These are phyloP conservation scores for Colletotrichum liriopes DNA, from an alignment of 2,329 filamentous ascomycete species.

Conservation along the genomic window DNA sequence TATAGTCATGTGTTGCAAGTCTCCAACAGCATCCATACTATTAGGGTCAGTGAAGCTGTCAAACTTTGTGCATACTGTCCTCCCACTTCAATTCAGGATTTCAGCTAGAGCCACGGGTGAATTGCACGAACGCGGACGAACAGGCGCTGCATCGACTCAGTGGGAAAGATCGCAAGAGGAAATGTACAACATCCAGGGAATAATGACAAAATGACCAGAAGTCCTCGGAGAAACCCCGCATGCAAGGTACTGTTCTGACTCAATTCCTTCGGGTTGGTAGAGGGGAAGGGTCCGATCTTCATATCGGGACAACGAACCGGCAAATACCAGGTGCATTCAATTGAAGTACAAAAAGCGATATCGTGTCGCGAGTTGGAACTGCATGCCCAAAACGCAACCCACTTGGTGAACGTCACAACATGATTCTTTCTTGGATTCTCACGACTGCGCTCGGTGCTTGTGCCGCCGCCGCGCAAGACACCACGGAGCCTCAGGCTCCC, in stretches of 20 bases:
- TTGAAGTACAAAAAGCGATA: slow-evolving; percentile 1
- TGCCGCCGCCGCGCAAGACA: neutral
- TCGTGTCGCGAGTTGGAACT: neutral
- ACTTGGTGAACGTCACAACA: neutral
- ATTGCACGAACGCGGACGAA: neutral
- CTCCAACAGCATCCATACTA: neutral
- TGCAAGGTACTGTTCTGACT: neutral
- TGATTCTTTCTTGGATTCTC: slow-evolving; percentile 2
- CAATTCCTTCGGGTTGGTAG: neutral
- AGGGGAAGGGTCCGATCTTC: neutral
- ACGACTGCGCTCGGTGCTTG: slow-evolving; percentile 1
- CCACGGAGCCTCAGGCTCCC: neutral
- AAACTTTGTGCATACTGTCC: neutral
- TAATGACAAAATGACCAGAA: neutral
- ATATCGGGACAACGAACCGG: neutral
- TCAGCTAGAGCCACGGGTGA: neutral
- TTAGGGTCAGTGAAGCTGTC: neutral
- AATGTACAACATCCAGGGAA: neutral
- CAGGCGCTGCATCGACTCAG: neutral
- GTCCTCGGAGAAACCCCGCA: neutral
- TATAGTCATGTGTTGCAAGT: no score
- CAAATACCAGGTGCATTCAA: neutral
- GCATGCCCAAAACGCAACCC: neutral
- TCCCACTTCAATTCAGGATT: neutral
- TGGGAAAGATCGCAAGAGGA: neutral